phyloP scores from a whole-genome alignment of 495 filamentous ascomycete genomes.

The Aspergillus haitiensis region DNA sequence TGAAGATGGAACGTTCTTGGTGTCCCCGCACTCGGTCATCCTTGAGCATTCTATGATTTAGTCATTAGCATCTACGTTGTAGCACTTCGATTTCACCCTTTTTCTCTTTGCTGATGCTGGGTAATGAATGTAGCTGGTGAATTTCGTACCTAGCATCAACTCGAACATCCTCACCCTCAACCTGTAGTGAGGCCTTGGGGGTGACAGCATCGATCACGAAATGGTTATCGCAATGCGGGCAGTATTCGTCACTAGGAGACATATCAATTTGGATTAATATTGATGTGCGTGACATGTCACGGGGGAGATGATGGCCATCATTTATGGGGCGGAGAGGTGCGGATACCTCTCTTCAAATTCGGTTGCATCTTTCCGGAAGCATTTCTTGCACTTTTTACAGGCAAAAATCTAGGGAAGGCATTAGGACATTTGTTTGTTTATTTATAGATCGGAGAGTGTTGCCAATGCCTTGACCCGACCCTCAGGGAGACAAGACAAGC shows the following conservation, averaged over 20 bases:
- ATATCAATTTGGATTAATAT: neutral
- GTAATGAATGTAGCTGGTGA: neutral
- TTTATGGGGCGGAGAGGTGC: constrained; percentile 1
- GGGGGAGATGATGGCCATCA: too few relatives aligned
- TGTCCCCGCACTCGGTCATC: constrained; percentile 77
- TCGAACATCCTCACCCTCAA: constrained; percentile 88
- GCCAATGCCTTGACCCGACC: neutral
- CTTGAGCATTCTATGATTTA: constrained; percentile 73
- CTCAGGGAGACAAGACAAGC: constrained; percentile 4
- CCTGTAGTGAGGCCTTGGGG: constrained; percentile 72
- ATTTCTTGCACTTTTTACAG: constrained; percentile 98
- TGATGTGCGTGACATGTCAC: neutral
- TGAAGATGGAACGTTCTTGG: constrained; percentile 66
- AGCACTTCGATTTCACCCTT: neutral
- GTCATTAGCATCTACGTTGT: neutral
- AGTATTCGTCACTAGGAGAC: constrained; percentile 81
- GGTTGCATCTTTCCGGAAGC: constrained; percentile 86
- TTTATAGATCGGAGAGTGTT: neutral
- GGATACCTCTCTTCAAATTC: constrained; percentile 84
- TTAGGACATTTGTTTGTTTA: neutral
- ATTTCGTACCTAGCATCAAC: constrained; percentile 62
- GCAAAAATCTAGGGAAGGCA: constrained; percentile 59
- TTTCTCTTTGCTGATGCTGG: neutral
- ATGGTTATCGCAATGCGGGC: constrained; percentile 99
- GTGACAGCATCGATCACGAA: constrained; percentile 86